A percentile compares a stretch with the other conserved stretches of the same genome.
Evolutionary conservation across 2,329 filamentous ascomycete genomes (phyloP).

Genomic region (Penicillium glabrum): DNA sequence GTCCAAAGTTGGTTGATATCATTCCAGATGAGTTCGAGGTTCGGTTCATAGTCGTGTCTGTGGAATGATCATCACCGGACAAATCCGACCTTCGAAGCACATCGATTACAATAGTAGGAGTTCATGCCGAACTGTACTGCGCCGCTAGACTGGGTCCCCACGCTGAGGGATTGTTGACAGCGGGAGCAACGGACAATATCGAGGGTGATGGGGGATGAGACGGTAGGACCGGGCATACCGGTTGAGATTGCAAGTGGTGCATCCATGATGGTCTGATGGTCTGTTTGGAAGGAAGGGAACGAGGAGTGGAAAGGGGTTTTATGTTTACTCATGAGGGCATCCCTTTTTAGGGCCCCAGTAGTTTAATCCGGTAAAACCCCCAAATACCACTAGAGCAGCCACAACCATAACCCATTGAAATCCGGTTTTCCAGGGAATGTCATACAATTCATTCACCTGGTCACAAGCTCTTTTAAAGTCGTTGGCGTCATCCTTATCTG

Average conservation of each 20-base stretch:
- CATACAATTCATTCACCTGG: not conserved
- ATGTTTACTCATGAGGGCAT: not conserved
- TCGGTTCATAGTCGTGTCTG: no score
- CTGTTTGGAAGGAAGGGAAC: not conserved
- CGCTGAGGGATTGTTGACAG: constrained; percentile 48
- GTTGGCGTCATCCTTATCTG: not conserved
- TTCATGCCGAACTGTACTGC: constrained; percentile 50
- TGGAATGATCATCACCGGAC: constrained; percentile 29
- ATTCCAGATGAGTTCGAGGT: not conserved
- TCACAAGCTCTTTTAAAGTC: not conserved
- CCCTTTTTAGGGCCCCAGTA: not conserved
- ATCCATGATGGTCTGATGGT: constrained; percentile 30
- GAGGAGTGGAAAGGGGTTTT: not conserved
- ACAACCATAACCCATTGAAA: not conserved
- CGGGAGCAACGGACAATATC: constrained; percentile 50
- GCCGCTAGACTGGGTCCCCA: constrained; percentile 38
- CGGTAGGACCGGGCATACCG: constrained; percentile 22
- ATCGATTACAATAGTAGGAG: constrained; percentile 50
- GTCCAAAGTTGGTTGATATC: not conserved
- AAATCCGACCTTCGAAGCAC: constrained; percentile 47
- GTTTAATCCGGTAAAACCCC: not conserved
- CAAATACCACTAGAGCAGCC: not conserved
- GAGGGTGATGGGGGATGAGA: constrained; percentile 28
- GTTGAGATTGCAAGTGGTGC: constrained; percentile 35
- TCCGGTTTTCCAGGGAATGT: not conserved